Evolutionary conservation across 257 asterid genomes (phyloP).

Genomic region (Coffea eugenioides): DNA sequence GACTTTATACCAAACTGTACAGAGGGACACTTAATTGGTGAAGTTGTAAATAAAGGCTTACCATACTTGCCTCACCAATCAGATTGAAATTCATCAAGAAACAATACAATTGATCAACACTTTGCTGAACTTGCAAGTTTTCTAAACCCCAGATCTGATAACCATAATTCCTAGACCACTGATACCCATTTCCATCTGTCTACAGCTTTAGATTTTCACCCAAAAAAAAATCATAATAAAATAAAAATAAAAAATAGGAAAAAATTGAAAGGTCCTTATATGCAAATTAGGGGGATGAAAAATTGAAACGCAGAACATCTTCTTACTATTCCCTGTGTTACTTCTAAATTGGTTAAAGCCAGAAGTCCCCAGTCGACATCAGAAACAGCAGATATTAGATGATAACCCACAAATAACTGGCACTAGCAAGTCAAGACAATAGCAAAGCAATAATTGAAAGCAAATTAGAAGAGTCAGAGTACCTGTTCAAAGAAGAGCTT

Average conservation of each 20-base stretch:
- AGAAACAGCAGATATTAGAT: not conserved
- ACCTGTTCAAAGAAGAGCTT: conserved; percentile 97
- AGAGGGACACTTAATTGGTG: conserved; percentile 22
- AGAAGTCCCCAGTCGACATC: not conserved
- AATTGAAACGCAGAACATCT: not conserved
- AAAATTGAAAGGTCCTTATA: not conserved
- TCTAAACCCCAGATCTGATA: no score
- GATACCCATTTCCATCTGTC: not conserved
- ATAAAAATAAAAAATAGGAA: no score
- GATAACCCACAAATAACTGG: not conserved
- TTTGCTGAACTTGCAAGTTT: not conserved
- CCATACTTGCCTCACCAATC: not conserved
- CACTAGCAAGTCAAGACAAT: not conserved
- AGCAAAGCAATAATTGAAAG: not conserved
- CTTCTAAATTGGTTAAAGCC: not conserved
- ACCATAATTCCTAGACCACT: not conserved
- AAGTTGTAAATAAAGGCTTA: not conserved
- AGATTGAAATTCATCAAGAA: not conserved
- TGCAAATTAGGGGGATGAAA: not conserved
- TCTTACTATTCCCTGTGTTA: not conserved
- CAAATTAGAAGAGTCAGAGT: not conserved
- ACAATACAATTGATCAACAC: not conserved
- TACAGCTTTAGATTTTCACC: not conserved
- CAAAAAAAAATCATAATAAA: no score
- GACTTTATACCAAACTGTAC: conserved; percentile 91